Base-by-base conservation (phyloP, 192 early-diverging fungal species). In the Coemansia sp. region DNA sequence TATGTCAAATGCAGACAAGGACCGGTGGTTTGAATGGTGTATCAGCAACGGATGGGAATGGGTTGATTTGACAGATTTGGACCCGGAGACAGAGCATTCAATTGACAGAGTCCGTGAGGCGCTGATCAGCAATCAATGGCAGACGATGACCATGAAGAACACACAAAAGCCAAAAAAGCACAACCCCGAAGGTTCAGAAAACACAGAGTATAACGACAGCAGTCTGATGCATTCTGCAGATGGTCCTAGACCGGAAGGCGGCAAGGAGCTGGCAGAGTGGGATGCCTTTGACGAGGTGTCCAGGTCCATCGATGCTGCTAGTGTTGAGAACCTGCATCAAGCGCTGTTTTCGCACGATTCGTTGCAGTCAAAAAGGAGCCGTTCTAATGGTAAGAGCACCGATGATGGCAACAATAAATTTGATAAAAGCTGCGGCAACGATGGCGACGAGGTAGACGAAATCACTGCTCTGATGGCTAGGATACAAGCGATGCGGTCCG, bases 51-150 rank as follows among this genome's bases (percentile, higher is more conserved):
- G 78, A 18, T 81, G 78, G 78, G 78, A 81, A 51, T 81, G 78
- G 78, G 67, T 81, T 29, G 78, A 81, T 49, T 57, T 81, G 60
- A 72, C 73, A 1, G 78, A 81, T n/a, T 5, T 54, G 5, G 77
- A 80, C 32, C 72, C 77, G 0, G 72, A 80, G 8, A 70, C 72
- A 18, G 77, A 75, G 31, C 63, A 80, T 56, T 68, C 72, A 16
- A 52, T 72, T n/a, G 66, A 36, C 1, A 42, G 73, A 4, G 33
- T 81, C 2, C 78, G 67, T n/a, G 78, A 81, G 22, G 69, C 78
- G 0, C 64, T 81, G 20, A 29, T 38, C 20, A 71, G 63, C 64
- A 81, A 81, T 48, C 73, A 81, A 45, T 81, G 78, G 78, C 50
- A 66, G 11, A 69, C 58, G 33, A 81, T 75, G 78, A 25, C 17